These are phyloP conservation scores for Moringa oleifera DNA, from an alignment of 345 rosid genomes.

Conservation along the genomic window DNA sequence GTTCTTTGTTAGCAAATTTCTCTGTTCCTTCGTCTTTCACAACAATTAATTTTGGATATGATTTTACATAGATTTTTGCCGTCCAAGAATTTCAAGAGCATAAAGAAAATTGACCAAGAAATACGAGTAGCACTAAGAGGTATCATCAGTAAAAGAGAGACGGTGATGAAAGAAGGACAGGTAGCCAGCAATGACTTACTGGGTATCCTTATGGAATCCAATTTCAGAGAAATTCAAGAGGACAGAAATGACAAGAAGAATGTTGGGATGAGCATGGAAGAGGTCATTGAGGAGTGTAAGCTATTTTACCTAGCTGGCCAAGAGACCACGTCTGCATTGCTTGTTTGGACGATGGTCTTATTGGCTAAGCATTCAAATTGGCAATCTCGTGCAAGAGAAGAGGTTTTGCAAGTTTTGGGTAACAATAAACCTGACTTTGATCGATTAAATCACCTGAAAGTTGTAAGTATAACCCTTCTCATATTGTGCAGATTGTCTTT, in stretches of 20 bases:
- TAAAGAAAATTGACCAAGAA: conserved; percentile 27
- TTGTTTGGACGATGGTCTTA: conserved; percentile 55
- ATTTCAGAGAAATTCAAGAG: conserved; percentile 23
- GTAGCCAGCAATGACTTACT: conserved; percentile 24
- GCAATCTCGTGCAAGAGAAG: conserved; percentile 60
- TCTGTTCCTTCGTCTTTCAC: not conserved
- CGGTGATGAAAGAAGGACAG: conserved; percentile 30
- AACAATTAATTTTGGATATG: too few relatives aligned
- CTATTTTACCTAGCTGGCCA: conserved; percentile 62
- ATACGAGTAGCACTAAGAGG: conserved; percentile 25
- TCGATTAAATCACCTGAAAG: conserved; percentile 36
- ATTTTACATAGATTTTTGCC: conserved; percentile 38
- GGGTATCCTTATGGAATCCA: conserved; percentile 46
- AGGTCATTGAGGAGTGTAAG: conserved; percentile 61
- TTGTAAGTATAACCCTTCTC: conserved; percentile 26
- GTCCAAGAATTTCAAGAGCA: conserved; percentile 36
- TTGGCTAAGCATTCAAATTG: conserved; percentile 44
- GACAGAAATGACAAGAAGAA: conserved; percentile 17
- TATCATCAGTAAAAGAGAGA: conserved; percentile 31
- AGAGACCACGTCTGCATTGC: conserved; percentile 49
- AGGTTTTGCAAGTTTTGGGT: conserved; percentile 46
- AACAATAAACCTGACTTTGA: conserved; percentile 19
- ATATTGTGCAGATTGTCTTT: not conserved
- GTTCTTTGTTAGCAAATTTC: not conserved
- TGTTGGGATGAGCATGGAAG: conserved; percentile 28